Evolutionary conservation across 2,329 filamentous ascomycete genomes (phyloP).

Genomic region (Fusarium concolor): DNA sequence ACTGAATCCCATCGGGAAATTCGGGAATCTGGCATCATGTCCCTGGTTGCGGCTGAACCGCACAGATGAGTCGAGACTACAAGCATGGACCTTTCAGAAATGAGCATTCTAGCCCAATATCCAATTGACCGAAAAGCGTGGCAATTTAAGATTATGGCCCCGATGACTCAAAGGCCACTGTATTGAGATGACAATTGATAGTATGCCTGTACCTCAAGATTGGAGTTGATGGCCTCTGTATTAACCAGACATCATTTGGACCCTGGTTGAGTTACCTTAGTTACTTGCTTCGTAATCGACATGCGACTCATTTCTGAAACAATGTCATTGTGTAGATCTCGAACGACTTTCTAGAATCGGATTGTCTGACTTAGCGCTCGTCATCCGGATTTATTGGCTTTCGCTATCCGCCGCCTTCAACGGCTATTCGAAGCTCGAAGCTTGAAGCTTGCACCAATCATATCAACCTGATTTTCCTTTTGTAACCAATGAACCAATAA

Average conservation of each 20-base stretch:
- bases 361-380: background rate
- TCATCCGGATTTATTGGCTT: background rate
- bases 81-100: conserved; percentile 7
- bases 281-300: background rate
- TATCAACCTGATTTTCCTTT: conserved; percentile 8
- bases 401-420: conserved; percentile 19
- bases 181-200: too few relatives aligned
- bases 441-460: conserved; percentile 25
- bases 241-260: too few relatives aligned
- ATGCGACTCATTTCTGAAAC: conserved; percentile 5
- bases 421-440: background rate
- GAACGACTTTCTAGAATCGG: conserved; percentile 19
- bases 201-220: too few relatives aligned
- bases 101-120: background rate
- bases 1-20: conserved; percentile 6
- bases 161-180: background rate
- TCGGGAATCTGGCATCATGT: conserved; percentile 22
- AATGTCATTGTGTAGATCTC: conserved; percentile 21
- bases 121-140: background rate
- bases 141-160: background rate
- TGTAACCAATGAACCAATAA: conserved; percentile 13
- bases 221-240: too few relatives aligned
- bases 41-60: conserved; percentile 21
- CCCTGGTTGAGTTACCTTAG: background rate
- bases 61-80: conserved; percentile 11